Base-by-base conservation (phyloP, 768 basidiomycete genomes). In the Boletus vermiculosoides region DNA sequence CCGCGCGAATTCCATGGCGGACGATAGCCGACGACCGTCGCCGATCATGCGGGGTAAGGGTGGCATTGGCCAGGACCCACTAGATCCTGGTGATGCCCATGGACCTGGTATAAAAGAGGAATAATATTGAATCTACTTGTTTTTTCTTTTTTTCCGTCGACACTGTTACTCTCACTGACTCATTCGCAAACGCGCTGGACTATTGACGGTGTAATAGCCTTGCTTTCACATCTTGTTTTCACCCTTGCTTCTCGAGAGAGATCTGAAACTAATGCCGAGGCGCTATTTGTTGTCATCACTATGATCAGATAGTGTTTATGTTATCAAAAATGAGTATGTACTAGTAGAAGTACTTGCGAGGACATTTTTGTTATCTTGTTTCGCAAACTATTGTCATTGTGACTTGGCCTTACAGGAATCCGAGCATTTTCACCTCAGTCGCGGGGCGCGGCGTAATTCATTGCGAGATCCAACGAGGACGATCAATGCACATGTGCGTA, bases 41-140 rank as follows among this genome's bases (percentile, higher is more conserved):
- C 69, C 67, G 20, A 53, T 13, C 28, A 56, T 44, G 11, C 62
- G 62, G 41, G 46, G 37, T 23, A 67, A 62, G 23, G 46, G 45
- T 15, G 54, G 64, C 23, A n/a, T 64, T 16, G 61, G 52, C 5
- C 68, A 52, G 11, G 63, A 66, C 37, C 20, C 54, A 11, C 40
- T 71, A 11, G 62, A 62, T 36, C 34, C 45, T 22, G 52, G 57
- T 25, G 65, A 59, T 45, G 25, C 49, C 4, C 67, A 42, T 34
- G 66, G 63, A 37, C 46, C 60, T 4, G 58, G 67, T 18, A 59
- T 61, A 36, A 72, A 73, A 62, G 69, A 73, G 44, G 71, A 70
- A 57, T 71, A 20, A 61, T 10, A 16, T 39, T 34, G 22, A 39
- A 12, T 33, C 39, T 48, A 3, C n/a, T 4, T 42, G 5, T 47